Base-by-base conservation (phyloP, 2,329 filamentous ascomycete species). In the Stagonosporopsis rhizophila region DNA sequence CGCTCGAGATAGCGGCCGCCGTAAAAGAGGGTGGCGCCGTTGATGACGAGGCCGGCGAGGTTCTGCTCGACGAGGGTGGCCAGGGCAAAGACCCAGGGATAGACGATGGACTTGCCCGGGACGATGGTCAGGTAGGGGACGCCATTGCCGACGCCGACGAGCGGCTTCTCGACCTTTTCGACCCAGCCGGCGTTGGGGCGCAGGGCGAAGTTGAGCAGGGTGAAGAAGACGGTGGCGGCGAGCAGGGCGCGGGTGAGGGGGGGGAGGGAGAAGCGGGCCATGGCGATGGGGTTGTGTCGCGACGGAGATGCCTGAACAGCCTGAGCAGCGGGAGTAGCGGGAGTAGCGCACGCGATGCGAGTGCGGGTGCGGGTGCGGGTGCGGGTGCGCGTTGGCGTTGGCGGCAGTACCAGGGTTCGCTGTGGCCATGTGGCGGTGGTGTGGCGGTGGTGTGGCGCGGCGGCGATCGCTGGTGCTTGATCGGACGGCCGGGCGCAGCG, bases 1-100 rank as follows among this genome's bases (percentile, higher is more conserved):
- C 95, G 85, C 83, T 99, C 95, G 20, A 99, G 85, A 76, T 99
- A 99, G 68, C 92, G 87, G 9, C 95, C 95, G 52, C 94, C 94
- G 79, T 96, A 91, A 77, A 93, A 96, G 50, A 98, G 79, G 1
- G 93, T 93, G 39, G 88, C 80, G 25, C 84, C 88, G 44, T 91
- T 92, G 54, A 96, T 86, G 23, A 86, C 79, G 39, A 97, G 82
- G 11, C 92, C 96, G 71, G 96, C 90, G 67, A 98, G 82, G 75
- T 98, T 98, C 77, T 91, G 90, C 80, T 99, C 95, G 44, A 97
- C 92, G 53, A 97, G 84, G 0, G 92, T 91, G 2, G 92, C 89
- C 2, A 91, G 90, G 52, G 96, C 69, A 62, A 96, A 89, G 1
- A 92, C 96, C 95, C 95, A 99, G 0, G 95, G 95, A 73, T 96